Conservation (phyloP, 2,329 filamentous ascomycete species). For the Arthroderma sp. region DNA sequence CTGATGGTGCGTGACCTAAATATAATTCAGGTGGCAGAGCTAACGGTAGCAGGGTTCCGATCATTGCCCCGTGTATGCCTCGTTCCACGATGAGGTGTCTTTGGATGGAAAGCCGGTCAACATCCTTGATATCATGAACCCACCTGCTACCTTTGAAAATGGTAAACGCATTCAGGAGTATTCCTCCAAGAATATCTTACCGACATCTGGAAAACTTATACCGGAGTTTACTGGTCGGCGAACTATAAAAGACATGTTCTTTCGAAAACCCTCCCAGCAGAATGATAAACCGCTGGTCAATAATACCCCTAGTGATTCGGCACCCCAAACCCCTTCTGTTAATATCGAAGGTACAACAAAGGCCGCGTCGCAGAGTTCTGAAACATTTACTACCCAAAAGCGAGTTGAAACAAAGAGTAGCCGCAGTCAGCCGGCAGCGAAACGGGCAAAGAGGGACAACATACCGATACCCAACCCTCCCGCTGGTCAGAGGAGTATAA, state of each 20-base stretch:
- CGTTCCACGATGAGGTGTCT: slow-evolving; percentile 50
- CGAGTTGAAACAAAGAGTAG: no score
- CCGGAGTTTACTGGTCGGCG: slow-evolving; percentile 75
- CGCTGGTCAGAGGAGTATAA: not conserved
- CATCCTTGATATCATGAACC: slow-evolving; percentile 65
- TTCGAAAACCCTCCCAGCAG: slow-evolving; percentile 36
- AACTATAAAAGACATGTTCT: slow-evolving; percentile 90
- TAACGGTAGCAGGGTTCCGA: slow-evolving; percentile 56
- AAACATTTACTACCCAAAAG: not conserved
- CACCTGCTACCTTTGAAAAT: slow-evolving; percentile 53
- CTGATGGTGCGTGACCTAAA: slow-evolving; percentile 43
- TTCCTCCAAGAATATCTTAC: slow-evolving; percentile 51
- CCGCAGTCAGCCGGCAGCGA: not conserved
- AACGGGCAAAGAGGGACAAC: not conserved
- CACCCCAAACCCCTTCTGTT: not conserved
- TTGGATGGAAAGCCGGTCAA: slow-evolving; percentile 38
- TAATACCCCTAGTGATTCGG: not conserved
- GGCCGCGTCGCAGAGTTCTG: not conserved
- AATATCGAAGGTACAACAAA: not conserved
- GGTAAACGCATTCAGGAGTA: slow-evolving; percentile 56
- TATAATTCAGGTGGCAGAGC: slow-evolving; percentile 1
- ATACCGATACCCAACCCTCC: not conserved
- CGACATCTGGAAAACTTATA: slow-evolving; percentile 68
- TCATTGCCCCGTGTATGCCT: slow-evolving; percentile 84
- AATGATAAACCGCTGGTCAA: not conserved